Evolutionary conservation across 2,329 filamentous ascomycete species (phyloP).

Genomic region (Colletotrichum liriopes): DNA sequence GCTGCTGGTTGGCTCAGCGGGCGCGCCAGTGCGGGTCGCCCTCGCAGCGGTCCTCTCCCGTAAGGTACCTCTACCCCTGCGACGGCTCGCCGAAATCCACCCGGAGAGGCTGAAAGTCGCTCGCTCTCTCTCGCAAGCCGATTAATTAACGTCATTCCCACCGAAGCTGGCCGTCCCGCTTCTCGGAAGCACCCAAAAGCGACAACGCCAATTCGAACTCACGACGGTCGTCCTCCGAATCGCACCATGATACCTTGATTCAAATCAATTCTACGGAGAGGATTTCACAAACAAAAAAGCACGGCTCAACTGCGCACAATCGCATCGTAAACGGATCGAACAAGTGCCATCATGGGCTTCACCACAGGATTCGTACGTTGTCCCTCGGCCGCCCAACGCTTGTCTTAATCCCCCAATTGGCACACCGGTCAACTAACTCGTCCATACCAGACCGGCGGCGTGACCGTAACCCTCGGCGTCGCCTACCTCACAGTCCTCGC

Average conservation of each 20-base stretch:
- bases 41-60: conserved; percentile 4
- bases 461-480: conserved; percentile 81
- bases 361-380: conserved; percentile 79
- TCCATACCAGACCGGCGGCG: conserved; percentile 75
- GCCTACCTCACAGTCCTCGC: conserved; percentile 81
- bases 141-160: conserved; percentile 42
- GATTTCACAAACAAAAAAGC: conserved; percentile 1
- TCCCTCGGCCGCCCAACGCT: neutral
- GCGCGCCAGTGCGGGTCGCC: conserved; percentile 11
- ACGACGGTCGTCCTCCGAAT: conserved; percentile 19
- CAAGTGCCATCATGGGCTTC: conserved; percentile 74
- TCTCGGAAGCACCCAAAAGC: conserved; percentile 22
- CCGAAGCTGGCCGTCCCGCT: conserved; percentile 35
- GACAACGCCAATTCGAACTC: conserved; percentile 24
- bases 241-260: conserved; percentile 41
- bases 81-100: conserved; percentile 32
- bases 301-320: conserved; percentile 28
- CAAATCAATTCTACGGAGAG: neutral
- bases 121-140: conserved; percentile 23
- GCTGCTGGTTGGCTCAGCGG: conserved; percentile 29
- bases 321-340: conserved; percentile 14
- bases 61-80: conserved; percentile 29
- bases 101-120: conserved; percentile 42
- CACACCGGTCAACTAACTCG: conserved; percentile 2
- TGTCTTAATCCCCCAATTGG: neutral